These are phyloP conservation scores for Selenicereus undatus DNA, from an alignment of 148 eudicot species.

Conservation along the genomic window DNA sequence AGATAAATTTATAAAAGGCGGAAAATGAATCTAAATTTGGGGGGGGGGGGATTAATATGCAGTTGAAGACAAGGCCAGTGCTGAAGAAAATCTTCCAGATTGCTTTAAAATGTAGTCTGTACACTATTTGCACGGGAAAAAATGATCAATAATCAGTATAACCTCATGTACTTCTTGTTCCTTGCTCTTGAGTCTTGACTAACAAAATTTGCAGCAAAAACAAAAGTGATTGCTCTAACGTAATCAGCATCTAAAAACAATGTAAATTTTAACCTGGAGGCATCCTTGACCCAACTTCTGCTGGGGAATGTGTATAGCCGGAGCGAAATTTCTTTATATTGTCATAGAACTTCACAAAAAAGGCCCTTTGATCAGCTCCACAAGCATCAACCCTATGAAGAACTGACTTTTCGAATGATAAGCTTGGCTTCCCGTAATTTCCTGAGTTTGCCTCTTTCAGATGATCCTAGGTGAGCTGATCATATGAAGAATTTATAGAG, in stretches of 20 bases:
- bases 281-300: neutral
- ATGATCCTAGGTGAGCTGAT: constrained; percentile 12
- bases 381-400: neutral
- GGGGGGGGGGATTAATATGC: too few relatives aligned
- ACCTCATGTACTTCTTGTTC: neutral
- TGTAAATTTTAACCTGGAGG: neutral
- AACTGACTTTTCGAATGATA: neutral
- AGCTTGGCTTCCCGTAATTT: neutral
- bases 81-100: neutral
- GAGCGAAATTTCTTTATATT: neutral
- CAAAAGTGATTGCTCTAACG: neutral
- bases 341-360: neutral
- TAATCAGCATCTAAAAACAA: constrained; percentile 12
- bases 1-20: too few relatives aligned
- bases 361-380: neutral
- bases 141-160: neutral
- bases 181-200: neutral
- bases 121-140: neutral
- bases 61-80: neutral
- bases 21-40: too few relatives aligned
- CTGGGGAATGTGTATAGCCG: neutral
- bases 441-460: constrained; percentile 4
- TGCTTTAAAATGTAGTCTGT: neutral
- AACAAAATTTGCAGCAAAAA: constrained; percentile 10
- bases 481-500: neutral